These are phyloP conservation scores for Zygosaccharomyces sapae DNA, from an alignment of 1,139 yeast genomes.

Conservation along the genomic window DNA sequence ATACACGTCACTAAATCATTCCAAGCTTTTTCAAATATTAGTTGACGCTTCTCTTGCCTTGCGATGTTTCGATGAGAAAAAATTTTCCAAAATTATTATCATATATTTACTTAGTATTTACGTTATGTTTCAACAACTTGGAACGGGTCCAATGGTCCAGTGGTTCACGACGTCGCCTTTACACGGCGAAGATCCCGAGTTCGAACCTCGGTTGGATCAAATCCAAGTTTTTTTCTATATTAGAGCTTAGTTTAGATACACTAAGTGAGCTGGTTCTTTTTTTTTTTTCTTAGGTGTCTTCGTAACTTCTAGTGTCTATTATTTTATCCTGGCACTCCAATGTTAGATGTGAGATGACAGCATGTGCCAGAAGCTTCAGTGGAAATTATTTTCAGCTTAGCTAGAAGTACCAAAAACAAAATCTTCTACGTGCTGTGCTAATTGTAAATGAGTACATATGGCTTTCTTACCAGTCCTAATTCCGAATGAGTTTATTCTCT, in stretches of 20 bases:
- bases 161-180: constrained; percentile 41
- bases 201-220: constrained; percentile 40
- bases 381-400: too few species aligned
- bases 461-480: neutral
- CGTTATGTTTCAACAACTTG: constrained; percentile 3
- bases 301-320: too few species aligned
- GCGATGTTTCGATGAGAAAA: constrained; percentile 3
- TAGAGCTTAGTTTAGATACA: neutral
- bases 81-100: neutral
- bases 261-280: neutral
- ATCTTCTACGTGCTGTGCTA: too few species aligned
- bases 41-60: neutral
- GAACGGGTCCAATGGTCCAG: constrained; percentile 38
- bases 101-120: neutral
- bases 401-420: too few species aligned
- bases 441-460: too few species aligned
- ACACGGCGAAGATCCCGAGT: constrained; percentile 41
- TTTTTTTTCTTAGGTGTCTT: too few species aligned
- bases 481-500: neutral
- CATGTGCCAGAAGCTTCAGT: too few species aligned
- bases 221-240: constrained; percentile 14
- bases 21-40: constrained; percentile 1
- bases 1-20: neutral
- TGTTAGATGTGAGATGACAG: too few species aligned
- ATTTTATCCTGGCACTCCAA: too few species aligned